A percentile compares a stretch with the other conserved stretches of the same genome.
phyloP scores from a whole-genome alignment of 2,329 filamentous ascomycete genomes.

The Colletotrichum tropicale region DNA sequence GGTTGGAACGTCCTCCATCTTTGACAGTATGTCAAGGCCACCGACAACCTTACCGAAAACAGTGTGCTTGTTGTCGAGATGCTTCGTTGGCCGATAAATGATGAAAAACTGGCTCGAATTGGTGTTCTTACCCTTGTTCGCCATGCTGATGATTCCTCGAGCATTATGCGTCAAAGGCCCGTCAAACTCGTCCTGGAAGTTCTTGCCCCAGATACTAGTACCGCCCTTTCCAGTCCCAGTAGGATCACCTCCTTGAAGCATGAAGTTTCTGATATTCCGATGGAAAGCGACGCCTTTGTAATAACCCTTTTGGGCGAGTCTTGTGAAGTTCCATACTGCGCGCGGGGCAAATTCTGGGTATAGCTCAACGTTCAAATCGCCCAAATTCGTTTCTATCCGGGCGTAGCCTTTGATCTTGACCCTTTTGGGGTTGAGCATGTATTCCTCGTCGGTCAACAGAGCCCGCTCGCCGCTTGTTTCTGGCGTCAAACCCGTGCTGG shows the following conservation, averaged over 20 bases:
- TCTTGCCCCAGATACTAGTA: constrained; percentile 89
- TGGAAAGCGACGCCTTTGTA: constrained; percentile 88
- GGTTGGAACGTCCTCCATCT: constrained; percentile 78
- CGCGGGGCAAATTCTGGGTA: constrained; percentile 90
- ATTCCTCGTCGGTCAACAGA: constrained; percentile 90
- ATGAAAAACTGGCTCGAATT: constrained; percentile 97
- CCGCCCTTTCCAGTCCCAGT: constrained; percentile 93
- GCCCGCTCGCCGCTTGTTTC: constrained; percentile 89
- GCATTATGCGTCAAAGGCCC: constrained; percentile 84
- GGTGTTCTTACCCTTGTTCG: constrained; percentile 98
- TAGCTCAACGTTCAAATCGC: constrained; percentile 86
- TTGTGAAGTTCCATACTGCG: constrained; percentile 96
- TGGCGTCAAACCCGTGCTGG: constrained; percentile 90
- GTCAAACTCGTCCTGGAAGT: constrained; percentile 93
- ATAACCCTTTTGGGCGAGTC: constrained; percentile 86
- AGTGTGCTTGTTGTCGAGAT: constrained; percentile 96
- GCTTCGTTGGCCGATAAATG: constrained; percentile 81
- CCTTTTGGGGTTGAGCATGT: constrained; percentile 89
- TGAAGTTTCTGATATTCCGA: constrained; percentile 93
- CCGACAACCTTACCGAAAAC: constrained; percentile 89
- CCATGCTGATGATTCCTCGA: constrained; percentile 87
- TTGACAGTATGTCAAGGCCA: constrained; percentile 72
- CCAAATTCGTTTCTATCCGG: constrained; percentile 84
- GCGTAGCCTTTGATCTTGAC: constrained; percentile 93
- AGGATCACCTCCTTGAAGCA: constrained; percentile 97